These are phyloP conservation scores for Hemisphaericaspora xylofermentans DNA, from an alignment of 1,139 yeast species.

Conservation along the genomic window DNA sequence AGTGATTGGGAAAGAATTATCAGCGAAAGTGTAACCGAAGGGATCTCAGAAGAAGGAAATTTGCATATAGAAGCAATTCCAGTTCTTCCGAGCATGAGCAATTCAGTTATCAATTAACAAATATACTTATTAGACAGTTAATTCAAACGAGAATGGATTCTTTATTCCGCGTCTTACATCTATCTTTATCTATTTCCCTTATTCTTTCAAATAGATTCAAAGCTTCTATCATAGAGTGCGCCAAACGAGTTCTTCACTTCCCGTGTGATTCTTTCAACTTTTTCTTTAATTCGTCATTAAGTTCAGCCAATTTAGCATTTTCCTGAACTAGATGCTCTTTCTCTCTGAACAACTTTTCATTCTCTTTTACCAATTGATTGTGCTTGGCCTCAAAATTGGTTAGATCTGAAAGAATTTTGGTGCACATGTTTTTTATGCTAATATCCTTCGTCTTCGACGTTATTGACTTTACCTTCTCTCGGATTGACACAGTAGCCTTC, in stretches of 20 bases:
- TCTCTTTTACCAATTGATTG: constrained; percentile 14
- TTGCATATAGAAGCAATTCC: constrained; percentile 33
- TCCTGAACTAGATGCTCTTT: background rate
- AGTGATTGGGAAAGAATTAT: constrained; percentile 61
- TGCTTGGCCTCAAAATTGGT: constrained; percentile 10
- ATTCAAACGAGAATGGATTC: no score
- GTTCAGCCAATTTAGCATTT: background rate
- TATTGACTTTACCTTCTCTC: constrained; percentile 25
- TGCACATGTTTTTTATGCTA: constrained; percentile 23
- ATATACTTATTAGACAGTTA: no score
- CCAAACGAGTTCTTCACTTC: background rate
- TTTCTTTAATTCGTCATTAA: background rate
- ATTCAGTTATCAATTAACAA: constrained; percentile 5
- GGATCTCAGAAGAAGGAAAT: constrained; percentile 37
- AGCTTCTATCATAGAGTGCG: background rate
- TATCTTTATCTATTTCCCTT: no score
- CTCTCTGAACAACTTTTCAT: constrained; percentile 14
- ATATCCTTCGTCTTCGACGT: constrained; percentile 23
- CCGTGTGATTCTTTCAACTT: background rate
- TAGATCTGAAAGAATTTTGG: constrained; percentile 23
- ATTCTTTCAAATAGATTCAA: no score
- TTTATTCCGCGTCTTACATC: no score
- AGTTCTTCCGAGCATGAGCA: constrained; percentile 35
- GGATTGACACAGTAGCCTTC: constrained; percentile 13
- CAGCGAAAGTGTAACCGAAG: constrained; percentile 40